Evolutionary conservation across 2,329 filamentous ascomycete genomes (phyloP).

Genomic region (Aquanectria penicillioides): DNA sequence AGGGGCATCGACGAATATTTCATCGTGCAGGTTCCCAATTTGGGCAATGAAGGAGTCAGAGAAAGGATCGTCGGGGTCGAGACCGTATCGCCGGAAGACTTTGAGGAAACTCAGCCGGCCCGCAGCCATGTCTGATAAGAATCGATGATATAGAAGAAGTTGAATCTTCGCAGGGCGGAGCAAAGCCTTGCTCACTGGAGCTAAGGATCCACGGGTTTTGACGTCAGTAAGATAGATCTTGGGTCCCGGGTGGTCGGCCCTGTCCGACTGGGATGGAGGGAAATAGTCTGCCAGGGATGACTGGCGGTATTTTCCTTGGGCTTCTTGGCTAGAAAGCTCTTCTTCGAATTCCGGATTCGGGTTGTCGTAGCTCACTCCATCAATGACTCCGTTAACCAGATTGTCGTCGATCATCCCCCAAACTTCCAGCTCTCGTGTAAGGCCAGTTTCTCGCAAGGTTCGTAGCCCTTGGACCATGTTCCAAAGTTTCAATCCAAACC

Average conservation of each 20-base stretch:
- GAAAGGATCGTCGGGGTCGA: slow-evolving; percentile 74
- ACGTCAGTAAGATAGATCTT: slow-evolving; percentile 84
- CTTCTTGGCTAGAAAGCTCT: slow-evolving; percentile 55
- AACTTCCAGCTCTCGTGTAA: slow-evolving; percentile 81
- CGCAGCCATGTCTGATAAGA: slow-evolving; percentile 80
- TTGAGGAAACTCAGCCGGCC: slow-evolving; percentile 74
- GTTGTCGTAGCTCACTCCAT: slow-evolving; percentile 81
- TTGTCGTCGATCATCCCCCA: slow-evolving; percentile 88
- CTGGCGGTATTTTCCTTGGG: slow-evolving; percentile 44
- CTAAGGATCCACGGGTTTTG: slow-evolving; percentile 78
- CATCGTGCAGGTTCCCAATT: slow-evolving; percentile 74
- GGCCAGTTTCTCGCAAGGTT: slow-evolving; percentile 74
- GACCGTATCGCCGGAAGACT: slow-evolving; percentile 76
- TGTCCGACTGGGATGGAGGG: slow-evolving; percentile 29
- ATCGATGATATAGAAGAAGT: slow-evolving; percentile 87
- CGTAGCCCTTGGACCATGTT: slow-evolving; percentile 89
- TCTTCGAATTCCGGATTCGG: slow-evolving; percentile 78
- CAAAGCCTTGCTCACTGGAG: slow-evolving; percentile 73
- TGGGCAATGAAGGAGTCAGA: slow-evolving; percentile 83
- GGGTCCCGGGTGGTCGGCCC: slow-evolving; percentile 12
- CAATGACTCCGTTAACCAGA: slow-evolving; percentile 89
- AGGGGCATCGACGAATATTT: slow-evolving; percentile 65
- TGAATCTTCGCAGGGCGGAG: slow-evolving; percentile 85
- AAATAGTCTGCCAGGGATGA: slow-evolving; percentile 55
- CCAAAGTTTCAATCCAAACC: slow-evolving; percentile 85